These are phyloP conservation scores for Lepiota venenata DNA, from an alignment of 768 basidiomycete genomes.

Conservation along the genomic window DNA sequence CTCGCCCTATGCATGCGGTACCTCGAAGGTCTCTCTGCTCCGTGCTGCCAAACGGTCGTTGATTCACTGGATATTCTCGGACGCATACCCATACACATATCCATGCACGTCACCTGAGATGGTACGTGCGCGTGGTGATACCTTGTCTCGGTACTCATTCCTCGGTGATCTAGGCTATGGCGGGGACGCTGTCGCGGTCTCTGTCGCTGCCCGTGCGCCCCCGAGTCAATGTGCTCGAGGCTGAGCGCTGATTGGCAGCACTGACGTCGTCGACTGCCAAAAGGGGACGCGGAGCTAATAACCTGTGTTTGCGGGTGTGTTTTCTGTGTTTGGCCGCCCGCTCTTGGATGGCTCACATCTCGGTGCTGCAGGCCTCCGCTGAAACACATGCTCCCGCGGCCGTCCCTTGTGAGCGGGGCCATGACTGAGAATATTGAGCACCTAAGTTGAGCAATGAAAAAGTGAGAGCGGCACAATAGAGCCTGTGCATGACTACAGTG, in stretches of 20 bases:
- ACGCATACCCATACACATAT: too few relatives aligned
- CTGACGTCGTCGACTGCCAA: constrained; percentile 6
- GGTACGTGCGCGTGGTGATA: background rate
- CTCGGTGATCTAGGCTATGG: background rate
- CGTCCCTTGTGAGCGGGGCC: background rate
- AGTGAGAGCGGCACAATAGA: constrained; percentile 7
- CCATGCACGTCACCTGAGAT: too few relatives aligned
- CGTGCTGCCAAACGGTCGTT: too few relatives aligned
- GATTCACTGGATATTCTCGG: too few relatives aligned
- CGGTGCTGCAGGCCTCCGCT: background rate
- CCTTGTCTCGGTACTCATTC: background rate
- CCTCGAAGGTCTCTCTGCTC: too few relatives aligned
- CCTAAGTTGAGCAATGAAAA: constrained; percentile 7
- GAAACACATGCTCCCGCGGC: background rate
- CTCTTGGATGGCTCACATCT: background rate
- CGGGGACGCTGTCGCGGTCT: background rate
- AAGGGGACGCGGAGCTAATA: constrained; percentile 8
- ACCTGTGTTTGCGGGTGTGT: constrained; percentile 7
- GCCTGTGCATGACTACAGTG: constrained; percentile 14
- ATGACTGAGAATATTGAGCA: background rate
- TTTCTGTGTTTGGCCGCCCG: constrained; percentile 8
- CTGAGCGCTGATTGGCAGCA: constrained; percentile 1
- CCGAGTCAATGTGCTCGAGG: background rate
- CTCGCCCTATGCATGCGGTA: too few relatives aligned
- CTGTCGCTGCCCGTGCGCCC: background rate